These are phyloP conservation scores for Botryotinia globosa DNA, from an alignment of 2,329 filamentous ascomycete species.

Conservation along the genomic window DNA sequence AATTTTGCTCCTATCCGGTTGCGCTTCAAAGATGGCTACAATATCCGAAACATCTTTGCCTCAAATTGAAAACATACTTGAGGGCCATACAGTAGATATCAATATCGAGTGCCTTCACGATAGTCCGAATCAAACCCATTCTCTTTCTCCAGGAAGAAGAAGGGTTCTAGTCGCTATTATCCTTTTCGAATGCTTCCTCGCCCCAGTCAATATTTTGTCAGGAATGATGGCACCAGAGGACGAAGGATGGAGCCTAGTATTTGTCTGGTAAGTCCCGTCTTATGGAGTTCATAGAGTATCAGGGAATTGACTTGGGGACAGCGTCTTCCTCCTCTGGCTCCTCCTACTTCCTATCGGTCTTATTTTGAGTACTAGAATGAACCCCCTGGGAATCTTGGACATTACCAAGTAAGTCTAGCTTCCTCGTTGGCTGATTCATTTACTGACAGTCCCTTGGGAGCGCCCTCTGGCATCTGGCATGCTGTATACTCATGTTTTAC, in stretches of 20 bases:
- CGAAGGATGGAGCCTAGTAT: neutral
- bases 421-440: rapidly evolving
- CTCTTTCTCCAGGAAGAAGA: neutral
- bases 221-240: neutral
- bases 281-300: neutral
- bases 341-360: neutral
- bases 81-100: neutral
- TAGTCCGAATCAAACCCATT: neutral
- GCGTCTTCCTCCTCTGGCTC: neutral
- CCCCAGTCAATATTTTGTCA: neutral
- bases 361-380: neutral
- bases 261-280: neutral
- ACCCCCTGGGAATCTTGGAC: neutral
- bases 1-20: neutral
- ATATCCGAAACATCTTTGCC: neutral
- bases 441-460: neutral
- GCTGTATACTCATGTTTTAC: neutral
- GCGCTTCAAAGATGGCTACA: neutral
- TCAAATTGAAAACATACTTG: neutral
- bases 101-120: neutral
- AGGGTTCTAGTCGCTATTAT: neutral
- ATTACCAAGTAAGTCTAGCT: neutral
- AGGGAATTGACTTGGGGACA: neutral
- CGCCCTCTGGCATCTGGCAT: neutral
- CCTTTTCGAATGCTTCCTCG: neutral